Conservation (phyloP, 2,329 filamentous ascomycete species). For the Diaporthe eres region DNA sequence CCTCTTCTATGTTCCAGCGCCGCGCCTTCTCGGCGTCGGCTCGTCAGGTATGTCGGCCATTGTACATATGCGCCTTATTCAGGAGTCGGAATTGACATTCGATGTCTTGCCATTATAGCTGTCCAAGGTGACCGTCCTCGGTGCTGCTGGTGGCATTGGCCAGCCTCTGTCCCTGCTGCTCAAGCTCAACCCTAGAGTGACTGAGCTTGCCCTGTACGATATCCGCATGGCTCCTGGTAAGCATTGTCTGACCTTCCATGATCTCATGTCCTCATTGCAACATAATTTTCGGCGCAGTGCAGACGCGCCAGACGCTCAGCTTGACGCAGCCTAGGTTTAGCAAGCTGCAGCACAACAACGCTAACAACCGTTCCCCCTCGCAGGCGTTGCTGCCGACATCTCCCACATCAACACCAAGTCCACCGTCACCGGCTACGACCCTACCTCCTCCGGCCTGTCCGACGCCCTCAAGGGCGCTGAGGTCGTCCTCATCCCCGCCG, state of each 20-base stretch:
- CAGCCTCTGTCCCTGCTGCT: slow-evolving; percentile 97
- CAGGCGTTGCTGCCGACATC: slow-evolving; percentile 98
- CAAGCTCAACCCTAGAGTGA: slow-evolving; percentile 97
- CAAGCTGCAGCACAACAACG: slow-evolving; percentile 43
- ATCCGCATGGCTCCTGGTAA: slow-evolving; percentile 93
- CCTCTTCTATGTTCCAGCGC: slow-evolving; percentile 77
- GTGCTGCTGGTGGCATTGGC: slow-evolving; percentile 97
- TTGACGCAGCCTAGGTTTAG: background rate
- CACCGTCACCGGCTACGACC: slow-evolving; percentile 89
- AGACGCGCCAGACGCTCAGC: too few species aligned
- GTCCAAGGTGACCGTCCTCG: slow-evolving; percentile 97
- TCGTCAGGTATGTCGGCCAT: slow-evolving; percentile 70
- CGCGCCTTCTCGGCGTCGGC: slow-evolving; percentile 87
- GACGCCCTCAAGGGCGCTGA: slow-evolving; percentile 88
- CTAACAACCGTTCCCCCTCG: slow-evolving; percentile 43
- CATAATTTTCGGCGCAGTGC: background rate
- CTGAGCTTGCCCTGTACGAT: slow-evolving; percentile 96
- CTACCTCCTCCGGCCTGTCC: slow-evolving; percentile 81
- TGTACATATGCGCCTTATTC: slow-evolving; percentile 2
- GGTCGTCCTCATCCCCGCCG: slow-evolving; percentile 96
- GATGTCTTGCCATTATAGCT: slow-evolving; percentile 66
- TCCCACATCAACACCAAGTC: slow-evolving; percentile 99
- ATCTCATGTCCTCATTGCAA: background rate
- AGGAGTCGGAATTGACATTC: slow-evolving; percentile 22
- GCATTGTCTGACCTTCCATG: slow-evolving; percentile 2